phyloP scores from a whole-genome alignment of 2,329 filamentous ascomycete species.

The Phoma sp. region DNA sequence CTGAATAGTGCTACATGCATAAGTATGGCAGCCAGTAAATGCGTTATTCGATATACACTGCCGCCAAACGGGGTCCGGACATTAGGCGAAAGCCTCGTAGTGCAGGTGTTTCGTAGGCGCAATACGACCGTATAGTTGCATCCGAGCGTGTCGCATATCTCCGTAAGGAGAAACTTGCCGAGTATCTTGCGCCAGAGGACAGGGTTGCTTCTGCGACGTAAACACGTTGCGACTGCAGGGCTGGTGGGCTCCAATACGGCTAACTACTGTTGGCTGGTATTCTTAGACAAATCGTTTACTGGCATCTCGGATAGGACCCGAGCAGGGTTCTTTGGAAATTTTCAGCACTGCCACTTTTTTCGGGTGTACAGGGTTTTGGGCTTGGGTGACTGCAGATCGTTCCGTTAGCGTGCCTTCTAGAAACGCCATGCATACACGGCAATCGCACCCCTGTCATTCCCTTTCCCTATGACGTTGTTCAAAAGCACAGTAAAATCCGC shows the following conservation, averaged over 20 bases:
- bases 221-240: slow-evolving; percentile 14
- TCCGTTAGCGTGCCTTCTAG: slow-evolving; percentile 22
- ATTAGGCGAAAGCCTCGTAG: slow-evolving; percentile 12
- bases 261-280: slow-evolving; percentile 27
- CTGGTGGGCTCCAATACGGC: slow-evolving; percentile 15
- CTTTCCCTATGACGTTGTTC: slow-evolving; percentile 18
- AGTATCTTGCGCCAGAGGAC: background rate
- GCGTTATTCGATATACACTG: slow-evolving; percentile 6
- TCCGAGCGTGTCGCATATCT: slow-evolving; percentile 15
- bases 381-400: slow-evolving; percentile 25
- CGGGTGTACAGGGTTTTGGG: slow-evolving; percentile 10
- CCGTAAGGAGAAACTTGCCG: slow-evolving; percentile 10
- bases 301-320: slow-evolving; percentile 34
- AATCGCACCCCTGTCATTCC: slow-evolving; percentile 24
- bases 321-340: slow-evolving; percentile 27
- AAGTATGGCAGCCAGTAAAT: slow-evolving; percentile 1
- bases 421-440: slow-evolving; percentile 25
- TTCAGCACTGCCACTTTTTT: slow-evolving; percentile 18
- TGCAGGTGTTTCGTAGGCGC: slow-evolving; percentile 3
- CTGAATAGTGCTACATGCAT: background rate
- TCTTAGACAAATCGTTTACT: slow-evolving; percentile 21
- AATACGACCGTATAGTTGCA: slow-evolving; percentile 17
- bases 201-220: slow-evolving; percentile 5
- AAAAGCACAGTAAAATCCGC: slow-evolving; percentile 25
- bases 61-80: slow-evolving; percentile 1